Evolutionary conservation across 352 stramenopile species (phyloP), one percentile per base, ranked within the genome.

Genomic region (Phytopythium mirpurense): DNA sequence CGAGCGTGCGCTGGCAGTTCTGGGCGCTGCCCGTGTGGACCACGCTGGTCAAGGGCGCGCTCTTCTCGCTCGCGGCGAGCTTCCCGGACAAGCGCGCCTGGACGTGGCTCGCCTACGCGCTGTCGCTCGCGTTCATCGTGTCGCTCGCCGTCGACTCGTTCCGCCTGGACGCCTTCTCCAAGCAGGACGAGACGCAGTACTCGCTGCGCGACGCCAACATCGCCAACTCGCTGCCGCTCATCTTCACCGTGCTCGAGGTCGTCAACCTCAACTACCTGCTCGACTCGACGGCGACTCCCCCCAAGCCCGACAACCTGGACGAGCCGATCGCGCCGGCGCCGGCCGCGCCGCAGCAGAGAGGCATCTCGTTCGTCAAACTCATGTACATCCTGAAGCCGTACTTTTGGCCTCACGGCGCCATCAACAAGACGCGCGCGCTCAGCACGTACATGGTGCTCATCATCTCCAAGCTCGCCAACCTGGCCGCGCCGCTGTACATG

Each of bases 361-460:
- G 83, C 4, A 91, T 93, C 56, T 88, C 78, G 18, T 86, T 94
- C 48, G 73, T 88, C 40, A 89, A 94, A 63, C 73, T 94, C 45
- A 51, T 90, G 42, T 88, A 88, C 54, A 92, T 95, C 42, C 65
- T 95, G 38, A 87, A 88, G 51, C 84, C 84, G 19, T 94, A 94
- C 69, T 94, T 94, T 56, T 94, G 77, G 83, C 83, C 83, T 2
- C 75, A 88, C 46, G 83, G 83, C 6, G 65, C 75, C 27, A 40
- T 52, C 32, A 92, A 94, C 61, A 83, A 84, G 46, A 53, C 90
- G 23, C 83, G 94, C 49, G 90, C 90, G 16, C 80, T 81, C 23
- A 86, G 86, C 51, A 98, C 95, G 11, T 98, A 98, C 72, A 36
- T 98, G 3, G 91, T 97, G 59, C 81, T 99, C 9, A 81, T 92